Conservation (phyloP, 345 rosid species). For the Euphorbia tirucalli region DNA sequence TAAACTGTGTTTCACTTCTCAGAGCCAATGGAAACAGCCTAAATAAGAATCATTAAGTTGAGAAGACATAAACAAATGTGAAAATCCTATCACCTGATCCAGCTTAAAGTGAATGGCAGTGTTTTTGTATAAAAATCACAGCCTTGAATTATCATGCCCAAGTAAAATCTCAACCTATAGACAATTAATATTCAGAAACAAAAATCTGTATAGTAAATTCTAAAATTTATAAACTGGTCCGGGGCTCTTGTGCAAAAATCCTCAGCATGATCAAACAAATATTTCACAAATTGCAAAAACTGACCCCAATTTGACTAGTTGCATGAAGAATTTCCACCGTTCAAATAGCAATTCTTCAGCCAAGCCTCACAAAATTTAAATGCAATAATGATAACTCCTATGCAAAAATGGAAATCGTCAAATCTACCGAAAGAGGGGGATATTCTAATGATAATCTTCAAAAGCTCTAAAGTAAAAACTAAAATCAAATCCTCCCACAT, state of each 20-base stretch:
- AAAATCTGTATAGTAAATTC: neutral
- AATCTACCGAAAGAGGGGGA: neutral
- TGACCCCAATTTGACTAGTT: neutral
- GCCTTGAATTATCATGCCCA: neutral
- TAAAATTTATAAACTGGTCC: neutral
- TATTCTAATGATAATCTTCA: neutral
- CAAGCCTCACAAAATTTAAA: too few species aligned
- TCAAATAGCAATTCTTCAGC: neutral
- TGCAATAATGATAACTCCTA: too few species aligned
- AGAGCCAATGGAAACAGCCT: too few species aligned
- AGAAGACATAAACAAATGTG: neutral
- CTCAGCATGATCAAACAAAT: neutral
- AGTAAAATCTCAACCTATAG: neutral
- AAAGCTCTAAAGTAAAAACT: neutral
- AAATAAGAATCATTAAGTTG: too few species aligned
- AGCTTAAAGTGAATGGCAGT: neutral
- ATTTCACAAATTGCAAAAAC: neutral
- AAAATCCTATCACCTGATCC: neutral
- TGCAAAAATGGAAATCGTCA: neutral
- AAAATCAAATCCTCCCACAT: neutral
- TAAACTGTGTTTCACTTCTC: too few species aligned
- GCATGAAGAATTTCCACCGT: neutral
- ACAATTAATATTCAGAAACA: too few species aligned
- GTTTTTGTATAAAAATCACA: neutral
- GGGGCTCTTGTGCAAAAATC: neutral